These are phyloP conservation scores for Rubroshorea leprosula DNA, from an alignment of 345 rosid genomes.

Conservation along the genomic window DNA sequence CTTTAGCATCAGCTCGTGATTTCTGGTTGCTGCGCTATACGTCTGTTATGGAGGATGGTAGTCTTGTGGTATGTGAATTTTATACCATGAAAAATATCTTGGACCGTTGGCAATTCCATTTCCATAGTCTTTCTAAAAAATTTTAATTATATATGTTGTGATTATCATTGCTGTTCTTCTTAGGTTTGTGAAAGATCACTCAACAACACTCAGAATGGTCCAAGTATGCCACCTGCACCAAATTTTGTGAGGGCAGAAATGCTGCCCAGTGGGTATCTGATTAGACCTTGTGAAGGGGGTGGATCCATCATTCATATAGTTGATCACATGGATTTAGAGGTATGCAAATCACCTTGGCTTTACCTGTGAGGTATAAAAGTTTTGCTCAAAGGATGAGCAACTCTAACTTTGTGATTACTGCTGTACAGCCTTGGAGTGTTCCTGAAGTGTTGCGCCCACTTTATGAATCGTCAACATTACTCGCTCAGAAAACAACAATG, in stretches of 20 bases:
- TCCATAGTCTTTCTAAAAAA: conserved; percentile 3
- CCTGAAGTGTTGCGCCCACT: conserved; percentile 98
- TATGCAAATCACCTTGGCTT: conserved; percentile 24
- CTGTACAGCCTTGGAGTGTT: conserved; percentile 83
- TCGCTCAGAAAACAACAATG: conserved; percentile 94
- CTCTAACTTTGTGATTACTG: conserved; percentile 7
- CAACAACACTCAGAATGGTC: conserved; percentile 92
- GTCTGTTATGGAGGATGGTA: conserved; percentile 92
- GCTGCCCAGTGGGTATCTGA: conserved; percentile 88
- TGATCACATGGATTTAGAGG: conserved; percentile 95
- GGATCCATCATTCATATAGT: conserved; percentile 94
- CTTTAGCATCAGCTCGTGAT: conserved; percentile 96
- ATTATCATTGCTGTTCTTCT: not conserved
- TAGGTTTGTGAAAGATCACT: conserved; percentile 90
- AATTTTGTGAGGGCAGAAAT: conserved; percentile 90
- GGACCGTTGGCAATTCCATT: not conserved
- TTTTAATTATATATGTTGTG: too few species aligned
- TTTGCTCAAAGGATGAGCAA: not conserved
- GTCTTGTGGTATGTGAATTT: conserved; percentile 70
- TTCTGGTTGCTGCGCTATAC: conserved; percentile 98
- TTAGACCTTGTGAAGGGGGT: conserved; percentile 98
- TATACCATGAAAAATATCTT: too few species aligned
- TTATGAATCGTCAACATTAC: conserved; percentile 89
- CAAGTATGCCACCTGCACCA: conserved; percentile 89
- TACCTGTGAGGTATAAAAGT: conserved; percentile 9